Evolutionary conservation across 2,329 filamentous ascomycete species (phyloP), one percentile per base, ranked within the genome.

Genomic region (Xylariaceae sp.): DNA sequence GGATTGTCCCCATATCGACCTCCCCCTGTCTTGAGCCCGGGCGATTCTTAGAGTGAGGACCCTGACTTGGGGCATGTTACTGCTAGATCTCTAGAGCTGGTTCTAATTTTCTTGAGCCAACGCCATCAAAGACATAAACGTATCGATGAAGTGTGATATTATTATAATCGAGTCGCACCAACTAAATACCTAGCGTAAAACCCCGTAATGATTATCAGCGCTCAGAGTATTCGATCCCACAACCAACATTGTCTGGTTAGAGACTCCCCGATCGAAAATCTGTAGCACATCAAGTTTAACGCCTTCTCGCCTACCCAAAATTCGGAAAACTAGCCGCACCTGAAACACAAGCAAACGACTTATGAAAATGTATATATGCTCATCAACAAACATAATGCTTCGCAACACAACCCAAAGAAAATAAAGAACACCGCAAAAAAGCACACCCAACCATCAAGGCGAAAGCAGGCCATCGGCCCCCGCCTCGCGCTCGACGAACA

Each of bases 401-500:
- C 32, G 32, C 14, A 37, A 37, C 32, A 4, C 6, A 14, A 37
- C 32, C 32, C 32, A 16, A 37, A 16, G 9, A 37, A 7, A 3
- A 37, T 7, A 10, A 37, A 37, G 32, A 7, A 10, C 6, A 37
- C 12, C 32, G 14, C 32, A 4, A 14, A 12, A 37, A 4, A 37
- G n/a, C 32, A 37, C 32, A 10, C 32, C 9, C 23, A 26, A 37
- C 59, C 52, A 58, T 45, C 45, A 50, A 12, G 49, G 46, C 20
- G 52, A 51, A 20, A 64, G 60, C 42, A 57, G 59, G 42, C 60
- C 60, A 51, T 59, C 56, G 4, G 44, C n/a, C 23, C 29, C 40
- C 52, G 56, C 58, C 18, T 65, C 64, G n/a, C 56, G 49, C 58
- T 66, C 65, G 54, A 64, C 65, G 20, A 59, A 68, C 1, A 68